Percentiles rank a stretch among this genome's conserved stretches.
These are phyloP conservation scores for Uronychia setigera DNA, from an alignment of 73 alveolate genomes.

Conservation along the genomic window DNA sequence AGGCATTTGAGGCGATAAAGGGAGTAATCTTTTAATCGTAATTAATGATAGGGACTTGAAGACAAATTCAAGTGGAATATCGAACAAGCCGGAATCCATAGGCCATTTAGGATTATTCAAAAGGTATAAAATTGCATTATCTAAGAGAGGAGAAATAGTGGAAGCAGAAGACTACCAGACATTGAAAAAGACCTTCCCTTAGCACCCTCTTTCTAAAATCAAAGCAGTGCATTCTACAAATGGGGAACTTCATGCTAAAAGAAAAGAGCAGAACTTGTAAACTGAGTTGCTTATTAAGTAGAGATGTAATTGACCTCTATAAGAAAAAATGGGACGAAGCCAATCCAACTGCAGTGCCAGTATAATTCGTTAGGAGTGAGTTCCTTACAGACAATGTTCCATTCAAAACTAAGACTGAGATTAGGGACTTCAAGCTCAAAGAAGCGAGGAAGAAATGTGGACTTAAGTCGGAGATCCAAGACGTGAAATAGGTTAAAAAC, in stretches of 20 bases:
- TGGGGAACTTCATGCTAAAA: constrained; percentile 47
- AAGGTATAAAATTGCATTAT: constrained; percentile 13
- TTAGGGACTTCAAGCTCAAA: constrained; percentile 48
- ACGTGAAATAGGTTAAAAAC: constrained; percentile 61
- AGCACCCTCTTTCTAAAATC: constrained; percentile 70
- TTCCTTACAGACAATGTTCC: constrained; percentile 45
- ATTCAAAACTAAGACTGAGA: constrained; percentile 54
- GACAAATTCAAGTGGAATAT: constrained; percentile 85
- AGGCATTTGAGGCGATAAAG: constrained; percentile 76
- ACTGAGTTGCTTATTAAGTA: constrained; percentile 45
- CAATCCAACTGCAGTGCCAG: constrained; percentile 61
- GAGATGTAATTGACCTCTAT: constrained; percentile 54
- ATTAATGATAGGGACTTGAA: constrained; percentile 57
- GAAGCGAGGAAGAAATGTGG: constrained; percentile 67
- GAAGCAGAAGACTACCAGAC: constrained; percentile 85
- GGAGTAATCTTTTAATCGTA: constrained; percentile 5
- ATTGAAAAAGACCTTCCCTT: constrained; percentile 83
- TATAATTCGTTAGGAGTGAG: constrained; percentile 45
- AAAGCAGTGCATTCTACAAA: constrained; percentile 49
- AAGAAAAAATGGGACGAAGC: constrained; percentile 74
- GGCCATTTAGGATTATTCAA: constrained; percentile 80
- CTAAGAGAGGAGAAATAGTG: constrained; percentile 76
- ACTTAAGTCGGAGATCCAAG: constrained; percentile 41
- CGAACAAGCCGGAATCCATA: constrained; percentile 80
- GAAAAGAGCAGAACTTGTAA: constrained; percentile 64